Base-by-base conservation (phyloP, 805 yeast genomes). In the Metschnikowia koreensis region DNA sequence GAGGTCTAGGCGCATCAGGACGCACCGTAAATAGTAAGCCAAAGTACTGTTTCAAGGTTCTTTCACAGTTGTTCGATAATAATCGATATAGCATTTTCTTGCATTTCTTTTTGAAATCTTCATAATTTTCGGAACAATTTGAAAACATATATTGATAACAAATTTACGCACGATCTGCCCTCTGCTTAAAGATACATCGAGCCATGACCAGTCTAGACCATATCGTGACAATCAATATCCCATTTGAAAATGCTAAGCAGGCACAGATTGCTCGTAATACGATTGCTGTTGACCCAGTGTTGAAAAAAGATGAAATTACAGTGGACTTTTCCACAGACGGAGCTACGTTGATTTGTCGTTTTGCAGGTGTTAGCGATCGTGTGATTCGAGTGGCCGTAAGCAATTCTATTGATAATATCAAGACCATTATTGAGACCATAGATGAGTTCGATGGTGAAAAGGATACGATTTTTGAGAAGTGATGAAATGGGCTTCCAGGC, bases 351-450 rank as follows among this genome's bases (percentile, higher is more conserved):
- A 52, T 65, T 1, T 79, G 84, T 29, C 55, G 60, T 1, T 87
- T 89, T 58, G 65, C 71, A 7, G 89, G 90, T 1, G 74, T 75
- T 0, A 83, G 88, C 46, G 96, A 87, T 57, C 73, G 97, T 41
- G 84, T 84, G 7, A 77, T 91, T 47, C 74, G 97, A 55, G 96
- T 90, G 6, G 96, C 96, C 8, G 89, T 87, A 16, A 89, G 90
- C 67, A 86, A 86, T 57, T 80, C 87, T 15, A 73, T 92, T 50
- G 97, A 90, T 63, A 85, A 84, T 55, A 66, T 89, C 50, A 86
- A 86, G 61, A 84, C 94, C 0, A 80, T 87, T 2, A 72, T 90
- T 1, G 97, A 91, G 70, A 85, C 96, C 50, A 72, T 90, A 58
- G 96, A 89, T 51, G 87, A 82, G 64, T 82, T 87, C 65, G 84